Base-by-base conservation (phyloP, 83 land plant genomes). In the Isoetes engelmannii region DNA sequence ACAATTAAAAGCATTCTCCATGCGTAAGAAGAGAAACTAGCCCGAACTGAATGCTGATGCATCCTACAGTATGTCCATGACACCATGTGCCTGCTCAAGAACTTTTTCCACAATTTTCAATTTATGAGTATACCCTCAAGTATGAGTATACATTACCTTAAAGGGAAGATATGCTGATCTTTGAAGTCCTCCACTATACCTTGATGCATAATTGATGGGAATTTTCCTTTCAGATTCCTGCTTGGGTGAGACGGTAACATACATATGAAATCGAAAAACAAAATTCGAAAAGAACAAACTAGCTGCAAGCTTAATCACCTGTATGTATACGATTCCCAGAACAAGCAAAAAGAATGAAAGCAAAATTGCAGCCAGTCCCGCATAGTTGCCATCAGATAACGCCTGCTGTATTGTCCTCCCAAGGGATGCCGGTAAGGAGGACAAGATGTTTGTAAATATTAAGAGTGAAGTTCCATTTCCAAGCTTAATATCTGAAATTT, bases 181-280 rank as follows among this genome's bases (percentile, higher is more conserved):
- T 66, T 86, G 86, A 74, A 87, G 86, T 17, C 97, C 99, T 64
- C 87, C 86, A 68, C 83, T 85, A 70, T 85, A 92, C 74, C 99
- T 91, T 7, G 92, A 89, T 28, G 99, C 99, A 81, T 96, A 96
- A 54, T 96, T 96, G 41, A 96, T 77, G 42, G 99, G 99, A 54
- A 96, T 92, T 77, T 91, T 96, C 74, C 99, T 80, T 73, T 96
- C 99, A 47, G 99, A 96, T 83, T 96, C 99, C 99, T 96, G 84
- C 48, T 77, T 69, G 75, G 15, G 15, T 12, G 1, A 51, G 15
- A 15, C 5, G 5, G 47, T 10, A 68, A 78, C 5, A 18, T 69
- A 69, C 1, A 57, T 48, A 55, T 6, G 51, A 77, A 65, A 10
- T 60, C n/a, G 48, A 58, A 21, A 59, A 9, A 61, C 57, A 9